Evolutionary conservation across 305 asterid genomes (phyloP).

Genomic region (Fraxinus sp.): DNA sequence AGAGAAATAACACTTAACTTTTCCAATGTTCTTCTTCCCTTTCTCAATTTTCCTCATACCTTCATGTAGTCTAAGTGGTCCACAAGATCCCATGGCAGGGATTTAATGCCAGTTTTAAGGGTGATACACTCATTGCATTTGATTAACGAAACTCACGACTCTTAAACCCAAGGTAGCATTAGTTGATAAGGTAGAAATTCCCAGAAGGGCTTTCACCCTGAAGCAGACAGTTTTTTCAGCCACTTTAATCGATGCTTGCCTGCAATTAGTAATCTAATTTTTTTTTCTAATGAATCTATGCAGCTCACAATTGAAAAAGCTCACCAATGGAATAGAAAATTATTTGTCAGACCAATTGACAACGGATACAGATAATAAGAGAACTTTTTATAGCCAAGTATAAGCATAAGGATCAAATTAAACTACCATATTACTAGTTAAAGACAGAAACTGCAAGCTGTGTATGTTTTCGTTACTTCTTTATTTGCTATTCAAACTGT

Average conservation of each 20-base stretch:
- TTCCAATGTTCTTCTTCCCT: neutral
- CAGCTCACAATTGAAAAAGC: neutral
- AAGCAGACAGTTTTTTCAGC: neutral
- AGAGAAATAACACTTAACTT: neutral
- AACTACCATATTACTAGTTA: neutral
- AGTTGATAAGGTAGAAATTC: neutral
- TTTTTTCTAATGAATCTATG: conserved; percentile 2
- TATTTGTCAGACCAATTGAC: neutral
- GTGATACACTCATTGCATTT: neutral
- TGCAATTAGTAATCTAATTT: neutral
- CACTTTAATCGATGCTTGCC: neutral
- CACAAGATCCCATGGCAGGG: conserved; percentile 5
- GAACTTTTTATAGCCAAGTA: neutral
- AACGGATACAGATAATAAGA: neutral
- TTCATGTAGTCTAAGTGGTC: neutral
- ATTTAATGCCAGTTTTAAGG: neutral
- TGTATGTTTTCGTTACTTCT: neutral
- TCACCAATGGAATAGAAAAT: neutral
- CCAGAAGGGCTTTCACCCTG: neutral
- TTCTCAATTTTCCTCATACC: neutral
- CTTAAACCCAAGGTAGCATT: neutral
- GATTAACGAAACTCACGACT: neutral
- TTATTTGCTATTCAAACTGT: neutral
- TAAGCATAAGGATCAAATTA: neutral
- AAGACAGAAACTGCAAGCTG: neutral